Percentiles rank a stretch among this genome's conserved stretches.
These are phyloP conservation scores for Taphrina pruni DNA, from an alignment of 1,139 yeast species.

Conservation along the genomic window DNA sequence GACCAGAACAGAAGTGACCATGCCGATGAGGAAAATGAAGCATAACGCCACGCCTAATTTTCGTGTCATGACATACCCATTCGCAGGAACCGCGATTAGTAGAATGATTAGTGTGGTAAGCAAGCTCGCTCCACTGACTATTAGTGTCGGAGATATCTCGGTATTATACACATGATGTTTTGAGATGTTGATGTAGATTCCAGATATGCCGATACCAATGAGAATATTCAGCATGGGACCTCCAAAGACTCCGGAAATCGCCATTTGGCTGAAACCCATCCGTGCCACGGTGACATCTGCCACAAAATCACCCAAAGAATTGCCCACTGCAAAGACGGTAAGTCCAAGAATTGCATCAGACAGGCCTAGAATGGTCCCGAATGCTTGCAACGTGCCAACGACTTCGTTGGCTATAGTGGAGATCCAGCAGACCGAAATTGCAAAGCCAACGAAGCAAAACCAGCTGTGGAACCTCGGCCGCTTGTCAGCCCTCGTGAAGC, in stretches of 20 bases:
- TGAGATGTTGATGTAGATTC: conserved; percentile 53
- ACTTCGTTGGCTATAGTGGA: conserved; percentile 78
- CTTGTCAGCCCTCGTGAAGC: conserved; percentile 42
- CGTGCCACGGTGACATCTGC: conserved; percentile 82
- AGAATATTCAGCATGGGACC: conserved; percentile 77
- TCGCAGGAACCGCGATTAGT: conserved; percentile 63
- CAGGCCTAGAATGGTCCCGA: conserved; percentile 66
- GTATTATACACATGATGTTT: conserved; percentile 51
- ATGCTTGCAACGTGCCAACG: conserved; percentile 67
- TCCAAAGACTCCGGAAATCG: conserved; percentile 92
- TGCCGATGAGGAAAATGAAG: conserved; percentile 61
- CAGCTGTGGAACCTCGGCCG: conserved; percentile 42
- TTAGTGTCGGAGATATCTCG: conserved; percentile 58
- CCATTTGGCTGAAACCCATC: conserved; percentile 91
- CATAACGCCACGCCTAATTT: conserved; percentile 63
- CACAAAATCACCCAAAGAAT: conserved; percentile 85
- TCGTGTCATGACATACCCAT: conserved; percentile 69
- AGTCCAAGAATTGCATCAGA: conserved; percentile 82
- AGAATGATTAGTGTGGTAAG: conserved; percentile 62
- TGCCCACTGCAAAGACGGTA: conserved; percentile 90
- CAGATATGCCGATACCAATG: conserved; percentile 70
- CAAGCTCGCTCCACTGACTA: conserved; percentile 61
- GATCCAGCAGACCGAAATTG: conserved; percentile 72
- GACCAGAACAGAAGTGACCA: conserved; percentile 44
- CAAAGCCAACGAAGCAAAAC: conserved; percentile 61